These are phyloP conservation scores for Teunomyces tritomae DNA, from an alignment of 805 yeast species.

Conservation along the genomic window DNA sequence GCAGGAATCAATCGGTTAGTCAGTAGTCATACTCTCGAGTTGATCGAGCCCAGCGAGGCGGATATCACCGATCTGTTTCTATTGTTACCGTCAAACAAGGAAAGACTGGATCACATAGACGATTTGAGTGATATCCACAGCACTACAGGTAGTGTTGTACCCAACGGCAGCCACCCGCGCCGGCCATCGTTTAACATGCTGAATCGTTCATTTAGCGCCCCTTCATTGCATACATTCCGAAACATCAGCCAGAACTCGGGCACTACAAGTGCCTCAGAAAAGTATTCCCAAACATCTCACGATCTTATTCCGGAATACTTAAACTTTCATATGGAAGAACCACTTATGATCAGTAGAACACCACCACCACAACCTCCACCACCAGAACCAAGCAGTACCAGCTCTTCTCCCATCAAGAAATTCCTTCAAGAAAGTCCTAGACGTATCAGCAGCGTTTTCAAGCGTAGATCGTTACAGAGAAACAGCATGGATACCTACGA, in stretches of 20 bases:
- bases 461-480: constrained; percentile 11
- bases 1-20: constrained; percentile 19
- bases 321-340: not conserved
- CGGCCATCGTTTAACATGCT: constrained; percentile 13
- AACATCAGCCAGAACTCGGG: constrained; percentile 11
- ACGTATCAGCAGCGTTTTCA: constrained; percentile 21
- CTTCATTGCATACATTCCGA: constrained; percentile 40
- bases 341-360: not conserved
- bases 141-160: constrained; percentile 3
- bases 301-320: constrained; percentile 1
- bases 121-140: constrained; percentile 23
- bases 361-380: constrained; percentile 10
- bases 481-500: constrained; percentile 7
- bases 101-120: constrained; percentile 24
- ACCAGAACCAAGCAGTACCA: constrained; percentile 10
- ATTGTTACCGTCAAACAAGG: constrained; percentile 10
- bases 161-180: not conserved
- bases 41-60: constrained; percentile 1
- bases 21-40: constrained; percentile 14
- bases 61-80: not conserved
- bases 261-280: not conserved
- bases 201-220: constrained; percentile 36
- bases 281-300: not conserved
- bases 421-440: constrained; percentile 30
- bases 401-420: constrained; percentile 33